phyloP scores from a whole-genome alignment of 2,329 filamentous ascomycete genomes.

The Aspergillus aculeatus region DNA sequence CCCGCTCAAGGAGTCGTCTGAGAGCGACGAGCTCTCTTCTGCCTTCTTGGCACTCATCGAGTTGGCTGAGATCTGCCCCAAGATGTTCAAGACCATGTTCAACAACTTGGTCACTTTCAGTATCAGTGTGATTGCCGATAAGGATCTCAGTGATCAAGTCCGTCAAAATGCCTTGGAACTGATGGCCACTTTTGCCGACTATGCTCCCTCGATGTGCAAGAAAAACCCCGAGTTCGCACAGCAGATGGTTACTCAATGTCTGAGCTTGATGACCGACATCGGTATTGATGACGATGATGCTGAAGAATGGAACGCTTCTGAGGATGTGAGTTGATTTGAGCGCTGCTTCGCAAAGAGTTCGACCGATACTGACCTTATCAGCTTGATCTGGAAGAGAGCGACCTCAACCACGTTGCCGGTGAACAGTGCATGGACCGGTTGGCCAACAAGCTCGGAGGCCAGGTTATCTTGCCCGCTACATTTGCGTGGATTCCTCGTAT shows the following conservation, averaged over 20 bases:
- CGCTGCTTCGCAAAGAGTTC: constrained; percentile 17
- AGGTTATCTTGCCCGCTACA: constrained; percentile 85
- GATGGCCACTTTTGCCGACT: constrained; percentile 97
- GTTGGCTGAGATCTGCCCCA: constrained; percentile 86
- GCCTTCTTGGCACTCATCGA: constrained; percentile 90
- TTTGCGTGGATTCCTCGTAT: constrained; percentile 97
- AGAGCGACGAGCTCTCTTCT: constrained; percentile 87
- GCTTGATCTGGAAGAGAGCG: constrained; percentile 93
- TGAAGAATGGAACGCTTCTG: constrained; percentile 84
- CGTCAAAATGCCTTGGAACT: constrained; percentile 94
- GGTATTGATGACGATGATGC: constrained; percentile 93
- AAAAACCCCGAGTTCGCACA: constrained; percentile 89
- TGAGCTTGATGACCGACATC: constrained; percentile 97
- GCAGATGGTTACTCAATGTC: constrained; percentile 97
- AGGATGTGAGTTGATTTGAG: constrained; percentile 65
- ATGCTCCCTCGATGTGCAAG: constrained; percentile 88
- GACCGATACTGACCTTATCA: constrained; percentile 38
- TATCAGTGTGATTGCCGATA: constrained; percentile 91
- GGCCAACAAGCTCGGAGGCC: constrained; percentile 94
- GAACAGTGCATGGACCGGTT: constrained; percentile 98
- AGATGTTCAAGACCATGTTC: constrained; percentile 97
- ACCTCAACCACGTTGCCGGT: constrained; percentile 94
- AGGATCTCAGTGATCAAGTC: constrained; percentile 84
- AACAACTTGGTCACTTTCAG: constrained; percentile 89
- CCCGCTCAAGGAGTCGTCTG: constrained; percentile 85